Base-by-base conservation (phyloP, 1,284 basidiomycete genomes). In the Inonotus obliquus region DNA sequence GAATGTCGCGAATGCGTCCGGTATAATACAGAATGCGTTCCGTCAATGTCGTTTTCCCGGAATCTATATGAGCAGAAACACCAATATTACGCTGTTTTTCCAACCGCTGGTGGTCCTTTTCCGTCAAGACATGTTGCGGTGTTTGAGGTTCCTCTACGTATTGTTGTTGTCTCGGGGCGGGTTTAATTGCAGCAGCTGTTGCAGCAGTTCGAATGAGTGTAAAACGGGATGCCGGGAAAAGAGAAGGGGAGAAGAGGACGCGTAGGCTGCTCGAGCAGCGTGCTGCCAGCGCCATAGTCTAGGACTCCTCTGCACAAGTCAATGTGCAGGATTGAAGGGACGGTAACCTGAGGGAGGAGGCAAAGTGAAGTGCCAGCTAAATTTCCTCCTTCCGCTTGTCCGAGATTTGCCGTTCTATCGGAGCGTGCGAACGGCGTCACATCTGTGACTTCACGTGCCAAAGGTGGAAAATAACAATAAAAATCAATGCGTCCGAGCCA, bases 11-110 rank as follows among this genome's bases (percentile, higher is more conserved):
- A 73, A 98, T 97, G 51, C 95, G 86, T 32, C 97, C 97, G 29
- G 97, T 98, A 76, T 99, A 99, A 76, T 89, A 99, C 55, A 99
- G 78, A 62, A 98, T 88, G 39, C 97, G 91, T 74, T 99, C 97
- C n/a, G 97, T 99, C 66, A 99, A 76, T 0, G 97, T 99, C 0
- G 97, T 99, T 82, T 99, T 99, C 47, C 97, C 97, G 6, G 94
- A 98, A 76, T 98, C 95, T 66, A 96, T 96, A 72, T 96, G 94
- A 0, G 94, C 94, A 13, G 94, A 96, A 65, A 92, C 84, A 65
- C 90, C 91, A 65, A 92, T 92, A 69, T 92, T 92, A 59, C 90
- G 78, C 71, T 92, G 90, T 61, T 79, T 84, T n/a, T 70, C 74
- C 9, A 92, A 79, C 2, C 85, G 77, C 58, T 72, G 68, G 49